phyloP scores from a whole-genome alignment of 148 eudicot genomes.

The Simmondsia chinensis region DNA sequence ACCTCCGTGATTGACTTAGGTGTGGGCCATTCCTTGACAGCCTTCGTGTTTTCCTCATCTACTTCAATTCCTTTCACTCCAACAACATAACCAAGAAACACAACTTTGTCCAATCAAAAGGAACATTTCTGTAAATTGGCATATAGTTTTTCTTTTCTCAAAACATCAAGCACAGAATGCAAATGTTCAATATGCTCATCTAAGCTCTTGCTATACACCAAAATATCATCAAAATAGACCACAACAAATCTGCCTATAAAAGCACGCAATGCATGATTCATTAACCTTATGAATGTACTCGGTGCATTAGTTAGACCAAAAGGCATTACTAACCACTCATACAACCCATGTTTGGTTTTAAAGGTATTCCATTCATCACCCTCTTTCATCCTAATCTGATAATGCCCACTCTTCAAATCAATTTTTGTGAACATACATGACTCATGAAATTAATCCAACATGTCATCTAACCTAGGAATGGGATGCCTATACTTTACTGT shows the following conservation, averaged over 20 bases:
- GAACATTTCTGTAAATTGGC: too few relatives aligned
- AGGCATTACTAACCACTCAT: constrained; percentile 5
- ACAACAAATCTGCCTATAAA: constrained; percentile 1
- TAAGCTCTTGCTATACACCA: too few relatives aligned
- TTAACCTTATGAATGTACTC: constrained; percentile 2
- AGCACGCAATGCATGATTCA: background rate
- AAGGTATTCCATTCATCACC: constrained; percentile 8
- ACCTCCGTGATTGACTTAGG: constrained; percentile 2
- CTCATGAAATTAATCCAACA: constrained; percentile 4
- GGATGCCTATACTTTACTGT: constrained; percentile 1
- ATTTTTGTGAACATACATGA: background rate
- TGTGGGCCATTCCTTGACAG: constrained; percentile 2
- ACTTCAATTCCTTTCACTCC: background rate
- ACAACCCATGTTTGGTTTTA: constrained; percentile 2
- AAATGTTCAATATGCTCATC: background rate
- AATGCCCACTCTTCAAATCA: constrained; percentile 3
- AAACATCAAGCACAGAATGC: background rate
- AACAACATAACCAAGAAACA: constrained; percentile 2
- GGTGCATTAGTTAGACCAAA: constrained; percentile 3
- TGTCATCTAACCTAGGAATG: constrained; percentile 5
- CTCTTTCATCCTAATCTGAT: background rate
- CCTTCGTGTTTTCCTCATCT: constrained; percentile 1
- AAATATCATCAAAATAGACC: too few relatives aligned
- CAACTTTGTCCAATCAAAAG: background rate
- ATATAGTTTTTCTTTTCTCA: too few relatives aligned